Base-by-base conservation (phyloP, 2,329 filamentous ascomycete genomes). In the Fusarium coffeatum region DNA sequence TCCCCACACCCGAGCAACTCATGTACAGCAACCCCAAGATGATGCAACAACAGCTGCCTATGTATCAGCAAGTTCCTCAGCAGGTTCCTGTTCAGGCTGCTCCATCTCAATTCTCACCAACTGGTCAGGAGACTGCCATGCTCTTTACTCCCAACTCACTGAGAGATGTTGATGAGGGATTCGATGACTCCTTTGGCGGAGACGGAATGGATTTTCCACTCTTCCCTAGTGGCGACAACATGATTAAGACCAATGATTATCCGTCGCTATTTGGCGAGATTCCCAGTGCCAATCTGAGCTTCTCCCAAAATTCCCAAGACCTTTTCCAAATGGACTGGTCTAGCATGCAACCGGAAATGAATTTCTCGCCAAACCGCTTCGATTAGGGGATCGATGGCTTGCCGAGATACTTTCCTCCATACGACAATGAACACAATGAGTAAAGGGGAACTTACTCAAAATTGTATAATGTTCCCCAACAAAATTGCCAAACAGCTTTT, bases 71-170 rank as follows among this genome's bases (percentile, higher is more conserved):
- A 55, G 46, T 64, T 3, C 45, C 67, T 22, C 72, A 74, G 46
- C 74, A 81, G 22, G 78, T 65, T 30, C 57, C 67, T 18, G 55
- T 68, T 13, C 70, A 72, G 10, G 51, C 72, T 45, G 64, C 61
- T 69, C 68, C 81, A 32, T 80, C 84, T 27, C 90, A 92, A 65
- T 86, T 93, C 66, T 93, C 91, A 6, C 90, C 91, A 11, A 84
- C 85, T 56, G 91, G 89, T 8, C 90, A 93, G 73, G 85, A 87
- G 37, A 89, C 91, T 64, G 82, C 89, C 3, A 92, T 92, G 81
- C 85, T 93, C 32, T 91, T 86, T 79, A 91, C 91, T 12, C 89
- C 91, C 49, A 85, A 85, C 43, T 90, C 89, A 0, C 78, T 89
- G 64, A 82, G 83, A 20, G 86, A 88, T 25, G 83, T 89, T 27